phyloP scores from a whole-genome alignment of 2,329 filamentous ascomycete species.

The Elsinoe perseae region DNA sequence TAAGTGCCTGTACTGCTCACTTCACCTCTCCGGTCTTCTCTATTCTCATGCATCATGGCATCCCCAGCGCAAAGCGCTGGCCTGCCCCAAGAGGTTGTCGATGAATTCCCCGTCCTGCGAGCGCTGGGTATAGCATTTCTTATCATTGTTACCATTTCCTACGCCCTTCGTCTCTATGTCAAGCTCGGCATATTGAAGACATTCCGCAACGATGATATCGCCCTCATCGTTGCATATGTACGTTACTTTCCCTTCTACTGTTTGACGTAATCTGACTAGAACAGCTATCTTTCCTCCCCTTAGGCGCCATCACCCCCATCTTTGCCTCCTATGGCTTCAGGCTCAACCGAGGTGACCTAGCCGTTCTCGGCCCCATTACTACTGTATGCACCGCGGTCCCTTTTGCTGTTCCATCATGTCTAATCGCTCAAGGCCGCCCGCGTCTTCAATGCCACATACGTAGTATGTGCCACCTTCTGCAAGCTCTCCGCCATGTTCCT shows the following conservation, averaged over 20 bases:
- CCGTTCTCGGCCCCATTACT: neutral
- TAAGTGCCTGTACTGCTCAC: neutral
- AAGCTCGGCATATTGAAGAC: neutral
- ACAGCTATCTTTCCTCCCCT: neutral
- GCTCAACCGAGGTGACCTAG: neutral
- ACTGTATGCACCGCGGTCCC: neutral
- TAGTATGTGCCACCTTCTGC: neutral
- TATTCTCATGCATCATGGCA: neutral
- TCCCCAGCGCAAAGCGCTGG: neutral
- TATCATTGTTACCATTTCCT: neutral
- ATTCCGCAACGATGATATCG: slow-evolving; percentile 1
- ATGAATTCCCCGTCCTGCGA: neutral
- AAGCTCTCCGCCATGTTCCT: slow-evolving; percentile 7
- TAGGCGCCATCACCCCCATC: neutral
- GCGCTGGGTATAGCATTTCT: neutral
- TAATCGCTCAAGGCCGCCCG: neutral
- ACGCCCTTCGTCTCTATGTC: slow-evolving; percentile 7
- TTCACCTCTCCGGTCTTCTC: neutral
- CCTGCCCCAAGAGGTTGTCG: neutral
- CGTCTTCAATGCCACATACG: slow-evolving; percentile 2
- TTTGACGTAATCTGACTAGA: neutral
- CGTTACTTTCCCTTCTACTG: neutral
- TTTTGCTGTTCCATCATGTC: neutral
- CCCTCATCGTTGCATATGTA: slow-evolving; percentile 1
- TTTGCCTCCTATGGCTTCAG: neutral